A percentile compares a stretch with the other conserved stretches of the same genome.
Conservation (phyloP, 495 filamentous ascomycete genomes). For the Ascobolus immersus region DNA sequence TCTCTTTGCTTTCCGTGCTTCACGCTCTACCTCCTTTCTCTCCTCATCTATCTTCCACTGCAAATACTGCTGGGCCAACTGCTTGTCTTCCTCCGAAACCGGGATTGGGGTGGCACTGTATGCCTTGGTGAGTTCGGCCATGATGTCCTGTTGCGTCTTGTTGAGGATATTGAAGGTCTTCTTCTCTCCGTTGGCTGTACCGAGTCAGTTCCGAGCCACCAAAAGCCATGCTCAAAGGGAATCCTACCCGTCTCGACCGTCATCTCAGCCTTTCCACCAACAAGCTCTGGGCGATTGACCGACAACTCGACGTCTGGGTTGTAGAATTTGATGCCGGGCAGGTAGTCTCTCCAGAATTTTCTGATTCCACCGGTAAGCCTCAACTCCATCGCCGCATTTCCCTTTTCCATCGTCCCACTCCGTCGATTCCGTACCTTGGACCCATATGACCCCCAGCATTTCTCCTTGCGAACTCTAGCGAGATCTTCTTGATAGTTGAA, state of each 20-base stretch:
- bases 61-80: slow-evolving; percentile 31
- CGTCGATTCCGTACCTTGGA: slow-evolving; percentile 31
- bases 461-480: slow-evolving; percentile 50
- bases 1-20: slow-evolving; percentile 34
- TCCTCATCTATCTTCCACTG: slow-evolving; percentile 28
- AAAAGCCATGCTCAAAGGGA: too few relatives aligned
- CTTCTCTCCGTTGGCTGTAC: slow-evolving; percentile 4
- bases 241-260: slow-evolving; percentile 42
- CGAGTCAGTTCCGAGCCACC: too few relatives aligned
- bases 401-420: too few relatives aligned
- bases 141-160: slow-evolving; percentile 35
- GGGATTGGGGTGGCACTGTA: slow-evolving; percentile 34
- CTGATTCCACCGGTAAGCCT: too few relatives aligned
- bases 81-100: slow-evolving; percentile 33
- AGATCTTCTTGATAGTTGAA: slow-evolving; percentile 53
- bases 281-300: slow-evolving; percentile 36
- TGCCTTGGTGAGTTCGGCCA: slow-evolving; percentile 43
- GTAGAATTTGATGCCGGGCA: slow-evolving; percentile 76
- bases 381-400: too few relatives aligned
- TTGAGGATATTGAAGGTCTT: slow-evolving; percentile 35
- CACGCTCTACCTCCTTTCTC: slow-evolving; percentile 32
- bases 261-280: slow-evolving; percentile 35
- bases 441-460: slow-evolving; percentile 49
- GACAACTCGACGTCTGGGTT: slow-evolving; percentile 69
- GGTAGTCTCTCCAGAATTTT: slow-evolving; percentile 64